Base-by-base conservation (phyloP, 75 land plant genomes). In the Picea sitchensis region DNA sequence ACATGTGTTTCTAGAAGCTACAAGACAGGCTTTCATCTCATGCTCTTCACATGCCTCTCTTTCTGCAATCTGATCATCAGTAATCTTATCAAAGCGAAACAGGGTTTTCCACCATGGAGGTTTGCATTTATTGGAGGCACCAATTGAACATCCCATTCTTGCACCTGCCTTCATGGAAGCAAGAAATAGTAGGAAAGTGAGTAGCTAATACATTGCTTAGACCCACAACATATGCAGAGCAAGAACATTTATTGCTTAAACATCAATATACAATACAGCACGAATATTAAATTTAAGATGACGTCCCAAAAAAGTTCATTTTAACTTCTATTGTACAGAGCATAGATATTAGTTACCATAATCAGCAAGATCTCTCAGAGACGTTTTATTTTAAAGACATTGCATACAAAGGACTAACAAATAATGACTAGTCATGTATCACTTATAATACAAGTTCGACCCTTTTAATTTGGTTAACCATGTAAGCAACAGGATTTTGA, bases 71-170 rank as follows among this genome's bases (percentile, higher is more conserved):
- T 86, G 81, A 1, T n/a, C 59, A 36, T 60, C 51, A 65, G 56
- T 20, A 1, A 59, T 21, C 36, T 78, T 84, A 7, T 87, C 58
- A 44, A 83, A 73, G 20, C 76, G 74, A 59, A 83, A 36, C 47
- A 89, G 41, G 11, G 13, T 12, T 44, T 83, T 79, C 95, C 95
- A 95, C 91, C 95, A 95, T 0, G 95, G 98, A 13, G 88, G 91
- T 62, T 80, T 85, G 80, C 98, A 95, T 38, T 83, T 89, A 61
- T 80, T 84, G 18, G 95, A 87, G 7, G 93, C 98, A 76, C 79
- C 77, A 59, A 95, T 78, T 65, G 98, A 82, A 79, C 95, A 95
- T 1, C 98, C 92, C 80, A 91, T 73, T 23, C 90, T 83, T 9
- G 93, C 93, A 12, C 89, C 95, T 14, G 85, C 83, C 90, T 88